Percentiles rank a stretch among this genome's conserved stretches.
These are phyloP conservation scores for Aspergillus terreus DNA, from an alignment of 2,329 filamentous ascomycete genomes.

Conservation along the genomic window DNA sequence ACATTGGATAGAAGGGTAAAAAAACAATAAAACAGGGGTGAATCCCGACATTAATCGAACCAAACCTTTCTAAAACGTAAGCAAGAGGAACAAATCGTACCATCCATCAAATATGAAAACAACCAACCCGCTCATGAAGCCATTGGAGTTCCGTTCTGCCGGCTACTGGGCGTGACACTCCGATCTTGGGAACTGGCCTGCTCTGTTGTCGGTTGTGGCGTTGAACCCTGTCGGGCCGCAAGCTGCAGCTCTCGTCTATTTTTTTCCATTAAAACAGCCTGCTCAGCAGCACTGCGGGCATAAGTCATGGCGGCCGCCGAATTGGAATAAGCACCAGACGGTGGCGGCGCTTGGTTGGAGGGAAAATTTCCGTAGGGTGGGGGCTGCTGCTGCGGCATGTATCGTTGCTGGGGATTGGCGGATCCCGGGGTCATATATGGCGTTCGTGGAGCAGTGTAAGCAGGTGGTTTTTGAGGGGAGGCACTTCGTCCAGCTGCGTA, in stretches of 20 bases:
- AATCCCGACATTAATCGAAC: slow-evolving; percentile 6
- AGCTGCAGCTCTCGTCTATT: slow-evolving; percentile 32
- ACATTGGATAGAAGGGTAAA: slow-evolving; percentile 7
- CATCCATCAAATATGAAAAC: background rate
- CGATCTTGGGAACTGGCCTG: slow-evolving; percentile 29
- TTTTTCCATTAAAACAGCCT: slow-evolving; percentile 36
- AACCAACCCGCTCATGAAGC: slow-evolving; percentile 15
- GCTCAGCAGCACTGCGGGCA: slow-evolving; percentile 38
- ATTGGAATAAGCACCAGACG: slow-evolving; percentile 31
- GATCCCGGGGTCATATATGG: slow-evolving; percentile 33
- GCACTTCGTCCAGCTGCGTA: slow-evolving; percentile 24
- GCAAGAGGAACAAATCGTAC: background rate
- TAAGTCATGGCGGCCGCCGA: slow-evolving; percentile 34
- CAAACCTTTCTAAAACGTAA: slow-evolving; percentile 1
- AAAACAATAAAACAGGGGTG: background rate
- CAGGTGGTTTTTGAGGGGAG: slow-evolving; percentile 32
- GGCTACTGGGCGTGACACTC: slow-evolving; percentile 32
- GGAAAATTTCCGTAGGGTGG: slow-evolving; percentile 25
- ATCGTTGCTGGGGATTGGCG: slow-evolving; percentile 28
- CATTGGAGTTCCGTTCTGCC: slow-evolving; percentile 29
- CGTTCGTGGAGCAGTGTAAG: slow-evolving; percentile 31
- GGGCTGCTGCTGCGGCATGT: slow-evolving; percentile 24
- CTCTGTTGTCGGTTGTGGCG: slow-evolving; percentile 30
- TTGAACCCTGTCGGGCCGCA: slow-evolving; percentile 30
- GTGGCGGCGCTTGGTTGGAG: slow-evolving; percentile 27